phyloP scores from a whole-genome alignment of 495 filamentous ascomycete genomes.

The Parachaetomium inaequale region DNA sequence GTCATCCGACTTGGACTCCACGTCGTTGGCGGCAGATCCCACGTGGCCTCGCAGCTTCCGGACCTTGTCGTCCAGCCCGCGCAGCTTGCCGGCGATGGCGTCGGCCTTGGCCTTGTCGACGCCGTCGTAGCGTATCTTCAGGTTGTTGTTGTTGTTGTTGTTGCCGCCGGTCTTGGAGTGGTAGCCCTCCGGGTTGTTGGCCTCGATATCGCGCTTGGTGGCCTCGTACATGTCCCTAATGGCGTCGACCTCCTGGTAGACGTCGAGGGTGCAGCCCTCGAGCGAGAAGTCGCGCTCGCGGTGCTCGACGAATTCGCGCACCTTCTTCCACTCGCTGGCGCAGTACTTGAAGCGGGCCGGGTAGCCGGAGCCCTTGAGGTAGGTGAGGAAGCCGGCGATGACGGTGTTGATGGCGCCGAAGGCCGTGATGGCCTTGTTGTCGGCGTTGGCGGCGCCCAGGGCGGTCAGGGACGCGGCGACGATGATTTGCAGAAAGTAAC shows the following conservation, averaged over 20 bases:
- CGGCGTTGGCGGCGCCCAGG: constrained; percentile 4
- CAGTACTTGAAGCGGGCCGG: constrained; percentile 5
- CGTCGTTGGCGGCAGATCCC: background rate
- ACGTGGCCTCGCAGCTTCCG: background rate
- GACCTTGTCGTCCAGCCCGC: background rate
- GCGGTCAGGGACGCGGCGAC: constrained; percentile 9
- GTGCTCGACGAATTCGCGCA: constrained; percentile 8
- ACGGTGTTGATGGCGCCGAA: constrained; percentile 4
- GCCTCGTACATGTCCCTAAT: constrained; percentile 3
- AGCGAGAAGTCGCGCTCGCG: constrained; percentile 5
- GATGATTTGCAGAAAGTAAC: constrained; percentile 11
- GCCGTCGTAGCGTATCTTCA: background rate
- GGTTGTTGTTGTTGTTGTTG: no score
- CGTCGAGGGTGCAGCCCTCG: constrained; percentile 6
- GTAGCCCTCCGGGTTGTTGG: constrained; percentile 2
- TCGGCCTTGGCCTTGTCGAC: background rate
- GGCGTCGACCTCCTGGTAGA: constrained; percentile 1
- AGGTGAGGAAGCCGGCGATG: constrained; percentile 8
- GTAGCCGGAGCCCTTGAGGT: constrained; percentile 12
- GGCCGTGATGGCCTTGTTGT: constrained; percentile 7
- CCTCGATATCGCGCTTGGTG: constrained; percentile 3
- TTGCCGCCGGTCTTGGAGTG: constrained; percentile 2
- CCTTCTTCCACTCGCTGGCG: constrained; percentile 8
- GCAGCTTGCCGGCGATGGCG: constrained; percentile 6
- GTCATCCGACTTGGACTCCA: background rate